Evolutionary conservation across 2,329 filamentous ascomycete species (phyloP).

Genomic region (Monascus ruber): DNA sequence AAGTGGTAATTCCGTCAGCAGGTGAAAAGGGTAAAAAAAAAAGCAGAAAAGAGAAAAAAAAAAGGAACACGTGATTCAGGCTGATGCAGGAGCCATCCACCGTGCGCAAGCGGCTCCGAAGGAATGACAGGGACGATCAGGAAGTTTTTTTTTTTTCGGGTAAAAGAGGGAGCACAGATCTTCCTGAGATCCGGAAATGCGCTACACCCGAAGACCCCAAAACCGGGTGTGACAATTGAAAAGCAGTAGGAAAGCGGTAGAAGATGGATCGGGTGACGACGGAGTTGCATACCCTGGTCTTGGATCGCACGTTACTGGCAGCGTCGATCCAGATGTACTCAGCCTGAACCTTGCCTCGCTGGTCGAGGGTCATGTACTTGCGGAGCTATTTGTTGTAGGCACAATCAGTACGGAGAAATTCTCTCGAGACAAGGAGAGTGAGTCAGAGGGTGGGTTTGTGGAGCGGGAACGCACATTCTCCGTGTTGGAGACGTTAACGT

Average conservation of each 20-base stretch:
- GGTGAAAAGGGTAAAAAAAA: not conserved
- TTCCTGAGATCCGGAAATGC: not conserved
- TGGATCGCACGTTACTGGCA: constrained; percentile 73
- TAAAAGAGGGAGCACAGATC: not conserved
- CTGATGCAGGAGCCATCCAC: constrained; percentile 13
- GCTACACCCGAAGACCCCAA: not conserved
- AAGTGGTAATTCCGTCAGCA: constrained; percentile 2
- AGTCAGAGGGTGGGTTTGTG: too few relatives aligned
- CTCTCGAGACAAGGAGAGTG: constrained; percentile 9
- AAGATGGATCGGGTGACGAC: constrained; percentile 2
- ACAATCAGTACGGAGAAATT: constrained; percentile 29
- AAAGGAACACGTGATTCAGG: constrained; percentile 14
- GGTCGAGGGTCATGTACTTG: constrained; percentile 85
- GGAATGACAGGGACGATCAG: constrained; percentile 17
- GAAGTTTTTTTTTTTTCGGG: not conserved
- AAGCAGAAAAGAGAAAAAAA: not conserved
- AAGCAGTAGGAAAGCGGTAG: not conserved
- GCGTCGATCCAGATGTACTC: constrained; percentile 97
- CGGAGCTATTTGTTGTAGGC: constrained; percentile 50
- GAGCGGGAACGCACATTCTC: constrained; percentile 31
- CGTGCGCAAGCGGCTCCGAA: constrained; percentile 9
- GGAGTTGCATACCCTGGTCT: constrained; percentile 70
- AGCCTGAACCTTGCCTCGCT: constrained; percentile 79
- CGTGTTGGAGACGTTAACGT: constrained; percentile 36
- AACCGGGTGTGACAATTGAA: not conserved